A percentile compares a stretch with the other conserved stretches of the same genome.
These are phyloP conservation scores for Diaporthe sp. DNA, from an alignment of 2,329 filamentous ascomycete species.

Conservation along the genomic window DNA sequence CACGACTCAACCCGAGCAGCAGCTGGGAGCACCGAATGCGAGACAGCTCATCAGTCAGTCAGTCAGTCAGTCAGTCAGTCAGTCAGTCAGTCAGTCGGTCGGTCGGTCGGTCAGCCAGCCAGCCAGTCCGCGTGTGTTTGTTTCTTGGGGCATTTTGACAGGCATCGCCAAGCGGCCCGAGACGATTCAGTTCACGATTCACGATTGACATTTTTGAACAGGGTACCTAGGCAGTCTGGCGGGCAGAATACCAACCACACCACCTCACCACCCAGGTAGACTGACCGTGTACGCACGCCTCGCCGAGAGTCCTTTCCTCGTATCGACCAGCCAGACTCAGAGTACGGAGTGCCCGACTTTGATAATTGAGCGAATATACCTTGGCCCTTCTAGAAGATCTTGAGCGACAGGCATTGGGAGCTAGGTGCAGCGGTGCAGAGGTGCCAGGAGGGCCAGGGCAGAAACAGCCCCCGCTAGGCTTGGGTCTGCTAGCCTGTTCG, in stretches of 20 bases:
- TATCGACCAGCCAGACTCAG: not conserved
- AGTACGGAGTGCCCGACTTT: slow-evolving; percentile 17
- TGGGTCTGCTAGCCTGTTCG: slow-evolving; percentile 14
- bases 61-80: too few species aligned
- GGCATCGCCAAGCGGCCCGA: slow-evolving; percentile 1
- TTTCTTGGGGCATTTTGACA: slow-evolving; percentile 6
- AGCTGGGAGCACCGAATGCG: not conserved
- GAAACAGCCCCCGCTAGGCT: not conserved
- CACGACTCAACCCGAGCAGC: slow-evolving; percentile 2
- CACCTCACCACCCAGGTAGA: too few species aligned
- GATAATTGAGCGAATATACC: not conserved
- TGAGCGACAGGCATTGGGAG: slow-evolving; percentile 6
- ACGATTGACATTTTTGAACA: not conserved
- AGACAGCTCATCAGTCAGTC: not conserved
- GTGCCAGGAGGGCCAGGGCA: slow-evolving; percentile 3
- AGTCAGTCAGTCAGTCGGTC: too few species aligned
- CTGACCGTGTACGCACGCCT: not conserved
- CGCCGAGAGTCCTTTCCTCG: not conserved
- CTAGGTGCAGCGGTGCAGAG: slow-evolving; percentile 1
- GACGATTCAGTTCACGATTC: slow-evolving; percentile 18
- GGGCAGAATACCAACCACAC: not conserved
- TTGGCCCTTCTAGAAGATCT: slow-evolving; percentile 22
- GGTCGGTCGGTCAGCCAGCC: too few species aligned
- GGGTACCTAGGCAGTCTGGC: not conserved
- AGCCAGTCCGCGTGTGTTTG: too few species aligned